A percentile compares a stretch with the other conserved stretches of the same genome.
These are phyloP conservation scores for Fistulinella prunicolor DNA, from an alignment of 768 basidiomycete species.

Conservation along the genomic window DNA sequence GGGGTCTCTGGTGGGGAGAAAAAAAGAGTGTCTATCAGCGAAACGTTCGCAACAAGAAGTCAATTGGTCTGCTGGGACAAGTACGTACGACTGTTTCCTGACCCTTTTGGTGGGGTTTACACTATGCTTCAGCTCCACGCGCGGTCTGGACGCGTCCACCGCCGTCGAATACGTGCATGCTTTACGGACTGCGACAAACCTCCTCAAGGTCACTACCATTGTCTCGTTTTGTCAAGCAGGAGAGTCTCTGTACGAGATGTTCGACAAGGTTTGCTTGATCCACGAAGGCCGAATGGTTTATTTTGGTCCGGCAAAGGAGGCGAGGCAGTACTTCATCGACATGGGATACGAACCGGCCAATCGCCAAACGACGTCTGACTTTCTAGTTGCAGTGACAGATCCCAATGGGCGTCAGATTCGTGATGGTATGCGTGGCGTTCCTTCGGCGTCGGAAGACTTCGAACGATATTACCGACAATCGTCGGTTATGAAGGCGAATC, in stretches of 20 bases:
- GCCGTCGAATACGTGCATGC: conserved; percentile 73
- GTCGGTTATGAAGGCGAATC: conserved; percentile 39
- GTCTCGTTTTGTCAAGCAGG: conserved; percentile 87
- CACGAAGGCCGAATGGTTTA: conserved; percentile 59
- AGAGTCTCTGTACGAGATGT: conserved; percentile 61
- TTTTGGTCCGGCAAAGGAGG: conserved; percentile 53
- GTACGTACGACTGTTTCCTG: conserved; percentile 29
- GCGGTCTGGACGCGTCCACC: conserved; percentile 66
- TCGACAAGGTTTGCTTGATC: conserved; percentile 69
- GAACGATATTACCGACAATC: conserved; percentile 47
- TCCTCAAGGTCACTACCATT: conserved; percentile 53
- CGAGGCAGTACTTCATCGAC: conserved; percentile 55
- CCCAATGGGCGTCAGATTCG: conserved; percentile 56
- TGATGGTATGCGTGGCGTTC: conserved; percentile 24
- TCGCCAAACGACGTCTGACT: conserved; percentile 63
- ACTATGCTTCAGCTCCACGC: conserved; percentile 53
- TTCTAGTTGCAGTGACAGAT: conserved; percentile 60
- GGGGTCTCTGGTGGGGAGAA: conserved; percentile 77
- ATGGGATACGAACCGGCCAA: conserved; percentile 55
- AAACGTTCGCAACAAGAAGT: conserved; percentile 67
- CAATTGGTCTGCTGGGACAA: conserved; percentile 81
- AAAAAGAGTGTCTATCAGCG: conserved; percentile 80
- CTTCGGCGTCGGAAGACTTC: conserved; percentile 55
- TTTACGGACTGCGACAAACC: conserved; percentile 64
- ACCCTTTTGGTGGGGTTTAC: conserved; percentile 45